Conservation (phyloP, 140 eudicot species). For the Flaveria floridana region DNA sequence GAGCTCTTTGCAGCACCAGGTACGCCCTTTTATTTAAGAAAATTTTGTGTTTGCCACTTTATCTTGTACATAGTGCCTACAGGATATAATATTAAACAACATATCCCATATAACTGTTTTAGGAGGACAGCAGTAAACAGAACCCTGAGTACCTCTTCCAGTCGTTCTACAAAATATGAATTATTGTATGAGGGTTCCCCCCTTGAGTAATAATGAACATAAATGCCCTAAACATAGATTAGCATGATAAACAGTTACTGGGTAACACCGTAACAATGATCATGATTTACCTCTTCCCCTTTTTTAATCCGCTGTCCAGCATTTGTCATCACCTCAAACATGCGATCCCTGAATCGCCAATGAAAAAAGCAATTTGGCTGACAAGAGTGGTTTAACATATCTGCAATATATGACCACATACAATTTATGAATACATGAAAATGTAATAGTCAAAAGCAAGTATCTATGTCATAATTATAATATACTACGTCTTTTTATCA, state of each 20-base stretch:
- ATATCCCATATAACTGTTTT: background rate
- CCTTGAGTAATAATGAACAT: background rate
- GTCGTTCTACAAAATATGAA: background rate
- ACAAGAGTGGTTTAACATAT: slow-evolving; percentile 94
- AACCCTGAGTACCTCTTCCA: background rate
- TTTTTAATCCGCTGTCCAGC: slow-evolving; percentile 76
- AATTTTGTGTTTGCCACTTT: background rate
- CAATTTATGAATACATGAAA: slow-evolving; percentile 1
- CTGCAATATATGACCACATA: slow-evolving; percentile 44
- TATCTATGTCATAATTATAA: background rate
- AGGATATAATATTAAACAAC: background rate
- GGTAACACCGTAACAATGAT: background rate
- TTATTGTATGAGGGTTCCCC: background rate
- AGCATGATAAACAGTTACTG: background rate
- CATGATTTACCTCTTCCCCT: slow-evolving; percentile 86
- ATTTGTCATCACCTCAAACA: slow-evolving; percentile 98
- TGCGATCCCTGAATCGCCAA: slow-evolving; percentile 96
- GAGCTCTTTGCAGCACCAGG: too few relatives aligned
- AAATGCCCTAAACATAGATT: background rate
- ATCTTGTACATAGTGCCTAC: background rate
- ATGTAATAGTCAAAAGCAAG: background rate
- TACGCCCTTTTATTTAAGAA: too few relatives aligned
- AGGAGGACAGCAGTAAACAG: slow-evolving; percentile 6
- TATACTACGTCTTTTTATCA: background rate
- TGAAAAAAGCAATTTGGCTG: slow-evolving; percentile 95